Base-by-base conservation (phyloP, 2,329 filamentous ascomycete species). In the Ophiocordyceps camponoti-leonardi region DNA sequence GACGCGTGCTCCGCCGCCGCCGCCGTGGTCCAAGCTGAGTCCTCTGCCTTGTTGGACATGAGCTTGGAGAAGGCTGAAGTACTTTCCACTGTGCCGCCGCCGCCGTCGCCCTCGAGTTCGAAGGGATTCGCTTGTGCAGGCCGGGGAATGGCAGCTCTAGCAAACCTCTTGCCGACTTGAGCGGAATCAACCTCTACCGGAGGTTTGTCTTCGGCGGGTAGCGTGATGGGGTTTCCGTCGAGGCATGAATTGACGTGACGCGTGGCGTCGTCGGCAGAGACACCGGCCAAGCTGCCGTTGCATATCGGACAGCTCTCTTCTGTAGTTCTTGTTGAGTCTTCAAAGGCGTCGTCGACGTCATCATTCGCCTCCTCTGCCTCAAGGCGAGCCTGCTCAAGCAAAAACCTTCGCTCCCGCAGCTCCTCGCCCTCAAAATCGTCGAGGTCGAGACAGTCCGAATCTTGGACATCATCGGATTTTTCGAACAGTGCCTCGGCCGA, bases 161-260 rank as follows among this genome's bases (percentile, higher is more conserved):
- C 75, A 56, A 81, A 84, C 11, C 76, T 72, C 53, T 73, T 80
- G 54, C 69, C 66, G 33, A 67, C 49, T 45, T 66, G 62, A 4
- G 56, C 60, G 44, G 56, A 62, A 44, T 66, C 62, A 28, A 65
- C 58, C 28, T 56, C 58, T 22, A 53, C 44, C 6, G 46, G 39
- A 26, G 40, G 16, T 23, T 48, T 53, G 18, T 50, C 48, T 23
- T 52, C 51, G 31, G 55, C 54, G 7, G 63, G 72, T 14, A 82
- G 54, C 2, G 80, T 73, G 41, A 77, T 72, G 6, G 83, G 75
- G 42, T 82, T 83, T 2, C 86, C 86, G 58, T 98, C 92, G 2
- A 98, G 69, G 61, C 92, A 98, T 11, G 81, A 78, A 59, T 98
- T 98, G 51, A 98, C 92, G 60, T 98, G 92, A 2, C 81, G 65